phyloP scores from a whole-genome alignment of 352 stramenopile species.

The Phytophthora multivora region DNA sequence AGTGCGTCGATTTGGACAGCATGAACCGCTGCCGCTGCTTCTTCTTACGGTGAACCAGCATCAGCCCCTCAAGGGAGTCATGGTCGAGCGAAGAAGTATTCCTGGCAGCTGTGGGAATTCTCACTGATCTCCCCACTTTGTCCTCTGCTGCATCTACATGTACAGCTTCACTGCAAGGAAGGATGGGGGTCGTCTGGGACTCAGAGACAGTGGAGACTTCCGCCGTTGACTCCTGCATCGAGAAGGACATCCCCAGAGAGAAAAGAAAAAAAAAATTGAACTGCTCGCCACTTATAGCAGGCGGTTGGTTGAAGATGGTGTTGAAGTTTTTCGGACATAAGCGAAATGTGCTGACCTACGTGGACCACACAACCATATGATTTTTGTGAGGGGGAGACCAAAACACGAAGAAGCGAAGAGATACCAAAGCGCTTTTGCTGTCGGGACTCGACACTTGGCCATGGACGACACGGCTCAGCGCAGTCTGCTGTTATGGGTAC shows the following conservation, averaged over 20 bases:
- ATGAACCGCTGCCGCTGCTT: conserved; percentile 56
- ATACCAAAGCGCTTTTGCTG: conserved; percentile 14
- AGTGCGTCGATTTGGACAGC: conserved; percentile 46
- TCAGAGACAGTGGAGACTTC: conserved; percentile 17
- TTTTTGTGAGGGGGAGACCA: background rate
- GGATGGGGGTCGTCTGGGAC: background rate
- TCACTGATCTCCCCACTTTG: background rate
- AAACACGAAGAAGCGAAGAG: conserved; percentile 31
- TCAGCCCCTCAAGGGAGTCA: conserved; percentile 54
- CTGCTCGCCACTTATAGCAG: background rate
- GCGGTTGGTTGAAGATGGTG: background rate
- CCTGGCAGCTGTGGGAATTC: conserved; percentile 16
- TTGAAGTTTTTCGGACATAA: conserved; percentile 19
- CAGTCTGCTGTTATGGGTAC: conserved; percentile 79
- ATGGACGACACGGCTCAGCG: conserved; percentile 82
- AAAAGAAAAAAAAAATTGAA: background rate
- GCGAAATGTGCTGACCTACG: background rate
- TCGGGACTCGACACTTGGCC: background rate
- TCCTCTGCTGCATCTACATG: background rate
- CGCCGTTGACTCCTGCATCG: background rate
- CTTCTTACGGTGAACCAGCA: conserved; percentile 75
- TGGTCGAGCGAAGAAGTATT: conserved; percentile 42
- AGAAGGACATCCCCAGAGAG: conserved; percentile 13
- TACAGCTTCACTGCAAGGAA: background rate
- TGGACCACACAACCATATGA: conserved; percentile 4